Base-by-base conservation (phyloP, 1,284 basidiomycete genomes). In the Austroboletus niveus region DNA sequence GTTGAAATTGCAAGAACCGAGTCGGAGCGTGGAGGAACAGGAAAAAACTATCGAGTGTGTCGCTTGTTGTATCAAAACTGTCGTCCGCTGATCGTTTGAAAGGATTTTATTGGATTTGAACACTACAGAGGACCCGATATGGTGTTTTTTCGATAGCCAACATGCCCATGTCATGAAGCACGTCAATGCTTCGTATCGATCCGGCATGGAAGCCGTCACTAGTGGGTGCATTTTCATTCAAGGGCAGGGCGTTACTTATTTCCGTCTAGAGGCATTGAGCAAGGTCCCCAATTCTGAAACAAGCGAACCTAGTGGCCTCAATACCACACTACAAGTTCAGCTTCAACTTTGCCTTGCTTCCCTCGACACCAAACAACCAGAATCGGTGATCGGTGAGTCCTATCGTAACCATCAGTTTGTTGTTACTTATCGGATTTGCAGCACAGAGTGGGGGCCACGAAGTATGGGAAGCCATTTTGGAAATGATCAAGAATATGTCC, bases 41-140 rank as follows among this genome's bases (percentile, higher is more conserved):
- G 95, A 98, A 73, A 94, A 92, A 75, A 98, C 92, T 1, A 90
- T 99, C 45, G 95, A 99, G 94, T 94, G 62, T 62, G 87, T 72
- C 1, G 8, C 34, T 30, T 24, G 42, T 58, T 22, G 32, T 45
- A 49, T 42, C 11, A 20, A 35, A 36, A 38, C 9, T 49, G 2
- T 45, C 15, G 12, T 32, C 51, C 8, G 20, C 49, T 54, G 34
- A 63, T 42, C n/a, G 39, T 35, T 11, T 4, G 35, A 6, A 62
- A 95, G 93, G 64, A 87, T 94, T 49, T 71, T 97, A 42, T 75
- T 92, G 52, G 94, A 98, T 58, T 72, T 98, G 54, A 89, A 89
- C 60, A 75, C 80, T 0, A 80, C 82, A 11, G 92, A 95, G 57
- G 92, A 94, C 62, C 92, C 95, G 0, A 85, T 94, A 43, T 96